A percentile compares a stretch with the other conserved stretches of the same genome.
These are phyloP conservation scores for Alternaria sp. DNA, from an alignment of 2,329 filamentous ascomycete genomes.

Conservation along the genomic window DNA sequence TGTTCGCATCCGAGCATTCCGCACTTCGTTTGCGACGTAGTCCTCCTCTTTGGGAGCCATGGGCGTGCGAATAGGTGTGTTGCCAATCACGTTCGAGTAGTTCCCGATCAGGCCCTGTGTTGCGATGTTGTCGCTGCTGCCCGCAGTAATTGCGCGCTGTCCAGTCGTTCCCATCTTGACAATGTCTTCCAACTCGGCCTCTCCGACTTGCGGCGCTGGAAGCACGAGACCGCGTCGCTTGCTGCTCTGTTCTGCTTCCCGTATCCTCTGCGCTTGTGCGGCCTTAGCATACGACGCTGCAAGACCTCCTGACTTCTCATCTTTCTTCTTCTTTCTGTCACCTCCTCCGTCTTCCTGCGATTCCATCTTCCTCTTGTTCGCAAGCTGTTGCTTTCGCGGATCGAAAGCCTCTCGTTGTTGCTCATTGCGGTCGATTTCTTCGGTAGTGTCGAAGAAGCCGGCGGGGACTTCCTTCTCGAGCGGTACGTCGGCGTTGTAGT, in stretches of 20 bases:
- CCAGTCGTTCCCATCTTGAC: slow-evolving; percentile 98
- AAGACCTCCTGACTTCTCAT: slow-evolving; percentile 76
- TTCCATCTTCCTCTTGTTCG: slow-evolving; percentile 92
- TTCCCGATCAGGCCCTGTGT: slow-evolving; percentile 86
- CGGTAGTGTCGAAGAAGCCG: slow-evolving; percentile 91
- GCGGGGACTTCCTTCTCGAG: slow-evolving; percentile 90
- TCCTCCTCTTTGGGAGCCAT: slow-evolving; percentile 92
- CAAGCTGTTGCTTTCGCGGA: slow-evolving; percentile 88
- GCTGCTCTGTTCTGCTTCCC: slow-evolving; percentile 96
- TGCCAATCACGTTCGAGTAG: slow-evolving; percentile 80
- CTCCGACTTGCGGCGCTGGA: slow-evolving; percentile 88
- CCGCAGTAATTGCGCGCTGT: slow-evolving; percentile 81
- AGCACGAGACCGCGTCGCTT: slow-evolving; percentile 84
- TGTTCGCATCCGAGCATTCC: slow-evolving; percentile 88
- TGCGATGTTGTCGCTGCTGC: slow-evolving; percentile 80
- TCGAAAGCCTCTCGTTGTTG: slow-evolving; percentile 84
- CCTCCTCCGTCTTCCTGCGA: slow-evolving; percentile 80
- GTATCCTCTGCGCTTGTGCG: slow-evolving; percentile 90
- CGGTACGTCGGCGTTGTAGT: slow-evolving; percentile 98
- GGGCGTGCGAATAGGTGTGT: slow-evolving; percentile 89
- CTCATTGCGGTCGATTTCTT: slow-evolving; percentile 83
- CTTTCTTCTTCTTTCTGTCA: slow-evolving; percentile 84
- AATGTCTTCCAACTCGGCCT: slow-evolving; percentile 93
- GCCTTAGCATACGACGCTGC: slow-evolving; percentile 90
- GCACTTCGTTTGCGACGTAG: slow-evolving; percentile 93